Evolutionary conservation across 768 basidiomycete species (phyloP).

Genomic region (Collybia mongolica): DNA sequence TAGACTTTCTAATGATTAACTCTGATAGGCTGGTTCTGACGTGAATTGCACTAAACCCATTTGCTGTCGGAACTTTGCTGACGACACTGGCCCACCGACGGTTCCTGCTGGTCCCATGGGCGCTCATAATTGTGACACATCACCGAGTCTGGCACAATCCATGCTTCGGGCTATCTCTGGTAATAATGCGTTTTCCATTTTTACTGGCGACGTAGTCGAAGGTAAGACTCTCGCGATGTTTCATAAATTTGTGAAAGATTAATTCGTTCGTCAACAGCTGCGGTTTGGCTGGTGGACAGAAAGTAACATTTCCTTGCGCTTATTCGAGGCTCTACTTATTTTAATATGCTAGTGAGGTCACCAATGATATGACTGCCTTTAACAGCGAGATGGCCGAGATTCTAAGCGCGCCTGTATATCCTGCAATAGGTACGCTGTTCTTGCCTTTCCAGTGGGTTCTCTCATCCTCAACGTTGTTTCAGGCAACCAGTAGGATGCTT

Average conservation of each 20-base stretch:
- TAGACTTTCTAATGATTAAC: not conserved
- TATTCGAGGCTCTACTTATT: no score
- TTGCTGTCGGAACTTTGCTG: slow-evolving; percentile 55
- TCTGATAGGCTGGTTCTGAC: slow-evolving; percentile 45
- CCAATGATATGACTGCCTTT: slow-evolving; percentile 42
- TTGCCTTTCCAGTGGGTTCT: not conserved
- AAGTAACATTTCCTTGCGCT: slow-evolving; percentile 25
- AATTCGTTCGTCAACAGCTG: slow-evolving; percentile 27
- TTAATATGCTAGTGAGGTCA: slow-evolving; percentile 34
- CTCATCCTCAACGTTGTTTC: not conserved
- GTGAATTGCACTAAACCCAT: slow-evolving; percentile 61
- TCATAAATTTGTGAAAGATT: not conserved
- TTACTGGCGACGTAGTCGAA: slow-evolving; percentile 67
- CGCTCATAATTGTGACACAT: slow-evolving; percentile 51
- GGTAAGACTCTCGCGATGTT: slow-evolving; percentile 27
- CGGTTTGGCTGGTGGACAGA: slow-evolving; percentile 48
- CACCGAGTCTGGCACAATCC: slow-evolving; percentile 44
- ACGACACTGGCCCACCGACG: slow-evolving; percentile 31
- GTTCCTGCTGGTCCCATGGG: slow-evolving; percentile 50
- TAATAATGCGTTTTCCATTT: slow-evolving; percentile 48
- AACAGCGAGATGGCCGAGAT: slow-evolving; percentile 42
- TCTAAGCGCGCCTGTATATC: slow-evolving; percentile 43
- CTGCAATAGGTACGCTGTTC: slow-evolving; percentile 42
- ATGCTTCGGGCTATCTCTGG: slow-evolving; percentile 45
- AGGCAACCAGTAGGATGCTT: slow-evolving; percentile 48